Evolutionary conservation across 2,329 filamentous ascomycete species (phyloP), one percentile per base, ranked within the genome.

Genomic region (Arthroderma uncinatum): DNA sequence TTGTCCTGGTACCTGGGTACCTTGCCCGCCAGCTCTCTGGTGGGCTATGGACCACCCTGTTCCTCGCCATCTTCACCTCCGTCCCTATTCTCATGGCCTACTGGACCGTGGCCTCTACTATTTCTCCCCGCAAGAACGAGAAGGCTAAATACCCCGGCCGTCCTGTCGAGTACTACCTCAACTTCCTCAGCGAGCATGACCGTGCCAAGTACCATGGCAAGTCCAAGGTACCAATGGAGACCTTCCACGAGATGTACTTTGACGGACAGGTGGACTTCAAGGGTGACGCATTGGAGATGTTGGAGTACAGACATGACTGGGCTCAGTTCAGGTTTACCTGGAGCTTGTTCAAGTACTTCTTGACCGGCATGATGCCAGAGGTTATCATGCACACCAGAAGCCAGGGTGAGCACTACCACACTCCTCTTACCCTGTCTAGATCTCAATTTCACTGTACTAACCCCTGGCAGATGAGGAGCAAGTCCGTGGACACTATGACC

Each of bases 191-290:
- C 61, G 72, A 75, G 62, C 71, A 74, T 63, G 74, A 77, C 59
- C 69, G 72, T 58, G 70, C 70, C 33, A 74, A 71, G 58, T 77
- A 77, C 65, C 73, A 70, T 60, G 75, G 75, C 62, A 76, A 75
- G 68, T 75, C 73, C 70, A 76, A 76, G 66, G 75, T 77, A 37
- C 72, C 72, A 57, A 74, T 74, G 70, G 86, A 95, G 78, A 94
- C 89, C 23, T 97, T 97, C 79, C 85, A 94, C 71, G 91, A 96
- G 75, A 95, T 92, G 86, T 97, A 96, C 80, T 95, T 97, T 74
- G 86, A 93, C 69, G 89, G 89, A 59, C 84, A 95, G 58, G 90
- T 95, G 62, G 89, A 95, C 65, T 92, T 96, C 80, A 97, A 95
- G 73, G 91, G 90, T 58, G 93, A 97, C 74, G 82, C 80, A 67